These are phyloP conservation scores for Periconia sp. DNA, from an alignment of 2,329 filamentous ascomycete species.

Conservation along the genomic window DNA sequence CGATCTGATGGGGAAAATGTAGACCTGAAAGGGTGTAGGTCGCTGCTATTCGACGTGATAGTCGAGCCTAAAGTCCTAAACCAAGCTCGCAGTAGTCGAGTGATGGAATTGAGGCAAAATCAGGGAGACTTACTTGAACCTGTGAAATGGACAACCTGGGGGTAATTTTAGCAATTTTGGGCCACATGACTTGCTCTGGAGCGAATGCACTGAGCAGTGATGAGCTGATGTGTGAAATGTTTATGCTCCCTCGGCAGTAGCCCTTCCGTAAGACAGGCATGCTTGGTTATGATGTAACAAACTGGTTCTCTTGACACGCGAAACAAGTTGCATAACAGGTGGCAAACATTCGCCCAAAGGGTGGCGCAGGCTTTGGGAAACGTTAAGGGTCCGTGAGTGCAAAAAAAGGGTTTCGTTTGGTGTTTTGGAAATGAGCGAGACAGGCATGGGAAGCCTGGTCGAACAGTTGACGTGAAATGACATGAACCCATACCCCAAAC, in stretches of 20 bases:
- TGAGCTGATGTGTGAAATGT: neutral
- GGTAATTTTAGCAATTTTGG: too few species aligned
- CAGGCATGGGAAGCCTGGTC: conserved; percentile 7
- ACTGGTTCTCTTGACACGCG: neutral
- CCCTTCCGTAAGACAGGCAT: neutral
- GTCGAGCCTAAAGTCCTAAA: neutral
- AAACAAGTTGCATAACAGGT: neutral
- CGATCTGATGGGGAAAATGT: neutral
- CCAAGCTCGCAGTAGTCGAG: neutral
- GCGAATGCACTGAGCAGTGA: neutral
- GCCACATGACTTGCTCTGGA: neutral
- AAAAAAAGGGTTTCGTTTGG: conserved; percentile 14
- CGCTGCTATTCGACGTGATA: neutral
- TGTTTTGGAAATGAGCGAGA: conserved; percentile 10
- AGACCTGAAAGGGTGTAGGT: neutral
- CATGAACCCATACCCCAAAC: neutral
- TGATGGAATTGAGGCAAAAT: neutral
- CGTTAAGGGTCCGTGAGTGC: conserved; percentile 1
- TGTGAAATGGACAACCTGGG: too few species aligned
- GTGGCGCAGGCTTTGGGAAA: neutral
- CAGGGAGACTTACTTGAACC: neutral
- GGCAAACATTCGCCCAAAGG: neutral
- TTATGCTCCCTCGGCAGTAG: neutral
- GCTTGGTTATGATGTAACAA: neutral
- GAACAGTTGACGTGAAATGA: neutral